Conservation (phyloP, 805 yeast species). For the Metschnikowia shivogae region DNA sequence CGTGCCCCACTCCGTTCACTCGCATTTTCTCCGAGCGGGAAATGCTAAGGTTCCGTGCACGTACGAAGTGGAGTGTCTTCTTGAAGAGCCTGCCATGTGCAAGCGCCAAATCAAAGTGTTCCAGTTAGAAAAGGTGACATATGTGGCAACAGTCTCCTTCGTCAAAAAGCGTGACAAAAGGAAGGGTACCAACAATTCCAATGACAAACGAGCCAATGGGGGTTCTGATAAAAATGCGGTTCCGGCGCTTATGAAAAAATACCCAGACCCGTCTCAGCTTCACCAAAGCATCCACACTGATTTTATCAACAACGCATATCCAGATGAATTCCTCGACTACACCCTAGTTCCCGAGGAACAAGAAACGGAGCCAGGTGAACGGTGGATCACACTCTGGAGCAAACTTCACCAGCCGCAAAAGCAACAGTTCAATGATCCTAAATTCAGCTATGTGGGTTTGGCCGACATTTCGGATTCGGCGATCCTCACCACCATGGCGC, state of each 20-base stretch:
- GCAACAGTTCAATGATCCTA: slow-evolving; percentile 22
- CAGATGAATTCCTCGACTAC: slow-evolving; percentile 33
- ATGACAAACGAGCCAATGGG: background rate
- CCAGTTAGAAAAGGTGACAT: slow-evolving; percentile 51
- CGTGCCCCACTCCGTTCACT: slow-evolving; percentile 59
- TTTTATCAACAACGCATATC: slow-evolving; percentile 34
- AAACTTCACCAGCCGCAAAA: slow-evolving; percentile 26
- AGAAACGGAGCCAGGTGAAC: slow-evolving; percentile 25
- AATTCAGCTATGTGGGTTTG: slow-evolving; percentile 32
- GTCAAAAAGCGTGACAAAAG: slow-evolving; percentile 12
- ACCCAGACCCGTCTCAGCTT: slow-evolving; percentile 25
- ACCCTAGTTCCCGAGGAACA: slow-evolving; percentile 34
- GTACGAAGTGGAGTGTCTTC: slow-evolving; percentile 50
- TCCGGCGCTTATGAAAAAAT: slow-evolving; percentile 21
- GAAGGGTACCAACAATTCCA: slow-evolving; percentile 3
- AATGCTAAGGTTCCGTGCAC: slow-evolving; percentile 40
- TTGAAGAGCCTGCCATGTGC: slow-evolving; percentile 50
- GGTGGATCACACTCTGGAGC: slow-evolving; percentile 41
- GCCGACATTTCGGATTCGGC: slow-evolving; percentile 38
- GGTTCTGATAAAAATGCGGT: background rate
- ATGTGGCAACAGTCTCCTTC: slow-evolving; percentile 49
- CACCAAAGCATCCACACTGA: slow-evolving; percentile 32
- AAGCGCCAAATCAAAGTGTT: slow-evolving; percentile 52
- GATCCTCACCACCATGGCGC: slow-evolving; percentile 38
- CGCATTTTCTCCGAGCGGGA: slow-evolving; percentile 58